Base-by-base conservation (phyloP, 805 yeast genomes). In the Torulaspora gathmanii region DNA sequence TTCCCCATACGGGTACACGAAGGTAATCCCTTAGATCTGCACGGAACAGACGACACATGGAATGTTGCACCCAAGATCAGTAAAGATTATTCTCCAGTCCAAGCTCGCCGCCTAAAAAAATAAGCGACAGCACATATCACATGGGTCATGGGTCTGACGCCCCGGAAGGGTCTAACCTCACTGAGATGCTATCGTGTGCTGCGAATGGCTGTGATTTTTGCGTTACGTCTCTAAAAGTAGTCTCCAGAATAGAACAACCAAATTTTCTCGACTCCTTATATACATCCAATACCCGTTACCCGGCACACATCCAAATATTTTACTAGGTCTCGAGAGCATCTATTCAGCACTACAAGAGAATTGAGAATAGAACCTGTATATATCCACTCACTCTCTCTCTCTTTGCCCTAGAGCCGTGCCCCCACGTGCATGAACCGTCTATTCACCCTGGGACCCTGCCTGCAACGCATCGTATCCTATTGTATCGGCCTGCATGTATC, bases 21-120 rank as follows among this genome's bases (percentile, higher is more conserved):
- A 80, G 84, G 84, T 71, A 73, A 69, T 62, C 79, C 83, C 81
- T 79, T 77, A 77, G 80, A 67, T 65, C 65, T 68, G 71, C 57
- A 62, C 58, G 62, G 68, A 68, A 61, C 58, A 61, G 66, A 64
- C 67, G 65, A 78, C 70, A 53, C 70, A 78, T 77, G 82, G 72
- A 70, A 66, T 71, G 78, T 80, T 77, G 85, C 85, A 80, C 86
- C 86, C 86, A 74, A 80, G 86, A 80, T 72, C 77, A 68, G 69
- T 76, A 62, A 65, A 58, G 67, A 30, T 55, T 74, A 49, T 54
- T 80, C 83, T 80, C 79, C 84, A 78, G 82, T 71, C 75, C 82
- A 74, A 64, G 70, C 69, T 55, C 56, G 37, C 43, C 39, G 40
- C 34, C 41, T 39, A 45, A 42, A 33, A 26, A 12, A 57, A 53